Evolutionary conservation across 192 early-diverging fungal genomes (phyloP).

Genomic region (Linnemannia elongata): DNA sequence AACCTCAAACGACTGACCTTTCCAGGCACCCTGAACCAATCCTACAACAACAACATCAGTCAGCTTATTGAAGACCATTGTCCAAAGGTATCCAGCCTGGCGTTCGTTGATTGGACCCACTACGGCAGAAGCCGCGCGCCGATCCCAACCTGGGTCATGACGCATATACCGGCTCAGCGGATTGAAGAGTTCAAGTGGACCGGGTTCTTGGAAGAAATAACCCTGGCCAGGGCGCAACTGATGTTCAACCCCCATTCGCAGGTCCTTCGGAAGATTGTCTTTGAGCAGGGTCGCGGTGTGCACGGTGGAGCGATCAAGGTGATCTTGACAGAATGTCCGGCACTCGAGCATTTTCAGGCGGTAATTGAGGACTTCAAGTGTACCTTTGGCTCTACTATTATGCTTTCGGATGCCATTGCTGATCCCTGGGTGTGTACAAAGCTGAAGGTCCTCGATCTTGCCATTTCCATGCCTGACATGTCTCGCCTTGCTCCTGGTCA

Average conservation of each 20-base stretch:
- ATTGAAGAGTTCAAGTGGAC: neutral
- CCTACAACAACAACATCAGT: neutral
- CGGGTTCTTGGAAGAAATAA: neutral
- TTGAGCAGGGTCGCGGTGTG: neutral
- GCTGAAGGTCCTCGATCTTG: neutral
- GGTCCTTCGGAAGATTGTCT: neutral
- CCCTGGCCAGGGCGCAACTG: neutral
- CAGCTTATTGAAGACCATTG: neutral
- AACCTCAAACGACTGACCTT: neutral
- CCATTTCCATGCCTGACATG: neutral
- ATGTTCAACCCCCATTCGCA: neutral
- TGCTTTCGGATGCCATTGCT: neutral
- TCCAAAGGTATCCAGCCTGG: neutral
- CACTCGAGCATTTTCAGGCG: neutral
- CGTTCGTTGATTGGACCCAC: neutral
- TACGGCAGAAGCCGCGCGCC: neutral
- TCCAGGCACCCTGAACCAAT: neutral
- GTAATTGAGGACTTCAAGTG: neutral
- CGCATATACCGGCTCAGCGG: neutral
- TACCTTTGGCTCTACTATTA: neutral
- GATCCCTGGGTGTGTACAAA: neutral
- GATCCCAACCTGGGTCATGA: neutral
- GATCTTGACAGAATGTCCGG: neutral
- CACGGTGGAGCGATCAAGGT: neutral
- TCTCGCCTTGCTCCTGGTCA: neutral